Conservation (phyloP, 2,329 filamentous ascomycete genomes). For the Cladosporium sp. region DNA sequence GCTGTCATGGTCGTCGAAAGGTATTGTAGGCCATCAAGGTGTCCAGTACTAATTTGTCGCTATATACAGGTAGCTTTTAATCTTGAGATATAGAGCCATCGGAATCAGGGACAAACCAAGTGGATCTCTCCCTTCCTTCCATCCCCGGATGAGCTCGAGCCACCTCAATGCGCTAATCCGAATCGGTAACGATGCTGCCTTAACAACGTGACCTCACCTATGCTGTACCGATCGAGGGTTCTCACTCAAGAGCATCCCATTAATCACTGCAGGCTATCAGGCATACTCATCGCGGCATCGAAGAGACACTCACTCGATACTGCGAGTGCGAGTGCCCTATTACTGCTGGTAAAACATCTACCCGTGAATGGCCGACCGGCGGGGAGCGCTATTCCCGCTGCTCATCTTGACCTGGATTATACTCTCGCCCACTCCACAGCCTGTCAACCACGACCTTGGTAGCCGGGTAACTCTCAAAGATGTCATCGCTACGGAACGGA, state of each 20-base stretch:
- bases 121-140: neutral
- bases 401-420: conserved; percentile 57
- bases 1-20: no score
- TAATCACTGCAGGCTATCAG: neutral
- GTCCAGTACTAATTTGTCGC: neutral
- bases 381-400: conserved; percentile 50
- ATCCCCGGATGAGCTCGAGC: conserved; percentile 2
- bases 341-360: neutral
- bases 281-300: neutral
- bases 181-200: neutral
- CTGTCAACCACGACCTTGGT: conserved; percentile 26
- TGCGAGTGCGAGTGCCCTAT: neutral
- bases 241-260: neutral
- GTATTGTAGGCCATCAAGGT: neutral
- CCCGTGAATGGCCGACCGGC: conserved; percentile 43
- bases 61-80: neutral
- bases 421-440: conserved; percentile 44
- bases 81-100: neutral
- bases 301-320: neutral
- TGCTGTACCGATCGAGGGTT: neutral
- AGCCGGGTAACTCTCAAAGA: conserved; percentile 51
- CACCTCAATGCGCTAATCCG: neutral
- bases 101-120: neutral
- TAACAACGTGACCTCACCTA: neutral
- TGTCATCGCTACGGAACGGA: conserved; percentile 54